A percentile compares a stretch with the other conserved stretches of the same genome.
Evolutionary conservation across 73 alveolate genomes (phyloP).

Genomic region (Paramecium sonneborni): DNA sequence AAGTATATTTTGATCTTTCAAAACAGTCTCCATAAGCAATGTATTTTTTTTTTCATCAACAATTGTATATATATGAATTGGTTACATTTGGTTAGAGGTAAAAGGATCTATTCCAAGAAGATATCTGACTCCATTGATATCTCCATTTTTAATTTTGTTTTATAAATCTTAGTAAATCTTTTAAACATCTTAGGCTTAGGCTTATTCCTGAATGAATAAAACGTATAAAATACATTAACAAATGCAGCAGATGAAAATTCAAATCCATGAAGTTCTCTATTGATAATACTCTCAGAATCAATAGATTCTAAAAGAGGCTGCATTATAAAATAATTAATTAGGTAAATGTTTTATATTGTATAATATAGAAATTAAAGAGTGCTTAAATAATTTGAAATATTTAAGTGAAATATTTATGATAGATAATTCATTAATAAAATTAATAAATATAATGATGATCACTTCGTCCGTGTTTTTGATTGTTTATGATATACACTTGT

Average conservation of each 20-base stretch:
- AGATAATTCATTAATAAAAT: not conserved
- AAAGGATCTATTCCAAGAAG: not conserved
- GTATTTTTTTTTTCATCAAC: conserved; percentile 2
- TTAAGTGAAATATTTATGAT: conserved; percentile 5
- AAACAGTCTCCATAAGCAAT: not conserved
- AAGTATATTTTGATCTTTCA: not conserved
- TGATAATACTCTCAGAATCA: not conserved
- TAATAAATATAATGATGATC: conserved; percentile 12
- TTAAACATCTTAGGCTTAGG: not conserved
- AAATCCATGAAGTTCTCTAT: not conserved
- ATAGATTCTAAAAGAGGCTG: not conserved
- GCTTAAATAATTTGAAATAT: not conserved
- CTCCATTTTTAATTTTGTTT: not conserved
- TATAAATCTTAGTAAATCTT: not conserved
- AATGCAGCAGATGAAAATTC: not conserved
- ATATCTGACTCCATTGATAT: not conserved
- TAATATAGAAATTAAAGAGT: too few relatives aligned
- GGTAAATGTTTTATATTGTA: too few relatives aligned
- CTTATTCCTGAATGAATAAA: not conserved
- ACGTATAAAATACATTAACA: not conserved
- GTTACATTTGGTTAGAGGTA: not conserved
- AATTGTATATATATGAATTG: not conserved
- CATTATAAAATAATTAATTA: not conserved
- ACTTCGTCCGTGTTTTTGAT: conserved; percentile 56
- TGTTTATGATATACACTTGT: conserved; percentile 47